Evolutionary conservation across 2,329 filamentous ascomycete species (phyloP), one percentile per base, ranked within the genome.

Genomic region (Aureobasidium lini): DNA sequence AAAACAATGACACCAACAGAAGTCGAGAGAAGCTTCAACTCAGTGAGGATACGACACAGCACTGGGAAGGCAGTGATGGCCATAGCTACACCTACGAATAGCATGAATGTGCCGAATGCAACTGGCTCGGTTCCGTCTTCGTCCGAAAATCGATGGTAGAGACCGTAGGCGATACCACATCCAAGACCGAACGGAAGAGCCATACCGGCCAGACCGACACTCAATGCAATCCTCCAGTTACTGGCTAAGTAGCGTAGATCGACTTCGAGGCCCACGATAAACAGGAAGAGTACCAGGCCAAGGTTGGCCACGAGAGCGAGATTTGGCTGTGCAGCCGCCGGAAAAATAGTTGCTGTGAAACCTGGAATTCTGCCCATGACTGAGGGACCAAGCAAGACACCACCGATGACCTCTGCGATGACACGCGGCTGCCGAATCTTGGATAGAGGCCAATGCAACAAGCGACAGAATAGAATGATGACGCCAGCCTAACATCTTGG

Each of bases 41-140:
- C 92, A 0, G 90, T 93, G 64, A 97, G 77, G 65, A 97, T 97
- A 71, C 93, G 89, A 69, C 93, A 96, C 11, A 97, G 82, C 0
- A 97, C 93, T 0, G 93, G 93, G 67, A 97, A 87, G 13, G 84
- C 84, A 1, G 93, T 96, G 66, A 97, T 97, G 31, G 91, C 89
- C 73, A 96, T 86, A 0, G 93, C 93, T 57, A 95, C 92, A 72
- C 92, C 93, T 64, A 96, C 89, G 70, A 97, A 97, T 28, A 91
- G 79, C 72, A 85, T 78, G 64, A 82, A 88, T 1, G 83, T 80
- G 2, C 81, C 79, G 68, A 87, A 87, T 15, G 74, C 72, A 52
- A 88, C 83, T 0, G 76, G 77, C n/a, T 81, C 79, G 8, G 79
- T 79, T 4, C 77, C 79, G 0, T 76, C 69, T 54, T 86, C 84